Conservation (phyloP, 2,329 filamentous ascomycete species). For the Alternaria rosae region DNA sequence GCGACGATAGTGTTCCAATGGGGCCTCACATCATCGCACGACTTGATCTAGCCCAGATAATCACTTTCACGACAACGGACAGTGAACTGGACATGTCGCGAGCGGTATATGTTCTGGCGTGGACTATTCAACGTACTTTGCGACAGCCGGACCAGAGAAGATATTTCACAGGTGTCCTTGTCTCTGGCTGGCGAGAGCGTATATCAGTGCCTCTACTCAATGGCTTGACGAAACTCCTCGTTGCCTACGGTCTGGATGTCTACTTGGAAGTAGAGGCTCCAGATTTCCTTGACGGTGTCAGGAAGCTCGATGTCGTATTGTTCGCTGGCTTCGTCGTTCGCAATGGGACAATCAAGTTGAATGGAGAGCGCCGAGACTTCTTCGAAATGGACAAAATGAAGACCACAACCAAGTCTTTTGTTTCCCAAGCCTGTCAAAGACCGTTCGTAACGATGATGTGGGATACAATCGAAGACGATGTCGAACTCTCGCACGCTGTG, state of each 20-base stretch:
- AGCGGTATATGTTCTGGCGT: conserved; percentile 35
- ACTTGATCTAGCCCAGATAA: conserved; percentile 37
- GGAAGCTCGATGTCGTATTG: conserved; percentile 32
- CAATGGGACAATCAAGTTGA: conserved; percentile 46
- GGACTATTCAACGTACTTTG: conserved; percentile 32
- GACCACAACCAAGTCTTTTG: conserved; percentile 47
- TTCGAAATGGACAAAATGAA: conserved; percentile 52
- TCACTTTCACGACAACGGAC: conserved; percentile 28
- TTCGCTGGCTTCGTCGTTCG: conserved; percentile 44
- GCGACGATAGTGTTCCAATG: conserved; percentile 29
- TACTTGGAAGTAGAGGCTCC: conserved; percentile 46
- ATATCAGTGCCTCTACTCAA: conserved; percentile 40
- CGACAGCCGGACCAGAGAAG: conserved; percentile 32
- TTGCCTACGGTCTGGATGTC: conserved; percentile 41
- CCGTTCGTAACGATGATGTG: conserved; percentile 50
- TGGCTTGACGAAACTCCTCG: conserved; percentile 39
- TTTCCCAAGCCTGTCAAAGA: conserved; percentile 47
- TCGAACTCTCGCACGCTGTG: conserved; percentile 45
- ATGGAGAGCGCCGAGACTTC: conserved; percentile 47
- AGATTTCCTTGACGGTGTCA: conserved; percentile 39
- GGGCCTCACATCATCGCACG: conserved; percentile 44
- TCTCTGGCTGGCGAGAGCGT: conserved; percentile 45
- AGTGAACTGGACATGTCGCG: conserved; percentile 38
- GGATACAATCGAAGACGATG: conserved; percentile 48
- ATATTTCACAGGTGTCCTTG: conserved; percentile 44